Evolutionary conservation across 2,329 filamentous ascomycete species (phyloP), one percentile per base, ranked within the genome.

Genomic region (Apiospora marii): DNA sequence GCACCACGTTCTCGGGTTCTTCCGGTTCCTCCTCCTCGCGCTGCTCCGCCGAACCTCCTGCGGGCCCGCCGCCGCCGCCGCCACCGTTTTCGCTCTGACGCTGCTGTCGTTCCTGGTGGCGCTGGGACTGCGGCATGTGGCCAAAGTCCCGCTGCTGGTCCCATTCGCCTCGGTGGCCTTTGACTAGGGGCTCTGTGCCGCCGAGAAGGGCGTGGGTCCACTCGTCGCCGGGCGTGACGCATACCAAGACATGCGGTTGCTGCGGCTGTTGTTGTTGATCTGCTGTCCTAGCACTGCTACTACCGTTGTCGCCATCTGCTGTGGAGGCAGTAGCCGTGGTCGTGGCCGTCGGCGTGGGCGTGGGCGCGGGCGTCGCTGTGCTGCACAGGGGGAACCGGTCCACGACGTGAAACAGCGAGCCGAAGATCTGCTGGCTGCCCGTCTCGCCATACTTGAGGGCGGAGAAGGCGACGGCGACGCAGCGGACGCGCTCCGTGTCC

Each of bases 381-480:
- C 27, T 30, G 8, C 44, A 69, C 27, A 37, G 19, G 24, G 48
- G 67, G 71, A 87, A 87, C 34, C 84, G 81, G 74, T 87, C 85
- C 61, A 86, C 81, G 61, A 87, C 80, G 73, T 87, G 85, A 78
- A 86, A 87, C 69, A 88, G 79, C 30, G 82, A 81, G 12, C 83
- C 83, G 74, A 87, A 87, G 68, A 87, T 83, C 75, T 85, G 82
- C 73, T 86, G 85, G 12, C 80, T 79, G 74, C 83, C 83, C 68
- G 83, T 80, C 68, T 82, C 80, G 68, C 83, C 83, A 72, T 85
- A 84, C 34, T 82, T 81, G 72, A 88, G 80, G 76, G 86, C 85
- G 43, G 80, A 78, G 71, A 87, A 85, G 1, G 83, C 80, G 72
- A 85, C 83, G 6, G 84, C 86, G 8, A 87, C 80, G 74, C 84